Evolutionary conservation across 2,329 filamentous ascomycete genomes (phyloP).

Genomic region (Byssoonygena ceratinophila): DNA sequence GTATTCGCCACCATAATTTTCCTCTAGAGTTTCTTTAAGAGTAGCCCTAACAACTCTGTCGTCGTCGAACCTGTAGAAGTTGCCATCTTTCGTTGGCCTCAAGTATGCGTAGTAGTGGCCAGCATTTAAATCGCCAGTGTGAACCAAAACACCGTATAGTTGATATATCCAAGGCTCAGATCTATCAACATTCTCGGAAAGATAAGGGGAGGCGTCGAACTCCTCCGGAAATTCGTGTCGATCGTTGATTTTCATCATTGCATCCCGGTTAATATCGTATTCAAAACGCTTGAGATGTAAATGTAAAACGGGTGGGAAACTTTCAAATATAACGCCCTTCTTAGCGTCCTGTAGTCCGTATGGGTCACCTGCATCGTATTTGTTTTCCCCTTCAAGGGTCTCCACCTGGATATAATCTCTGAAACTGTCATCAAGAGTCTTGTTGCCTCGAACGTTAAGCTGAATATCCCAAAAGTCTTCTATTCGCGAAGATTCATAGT

Average conservation of each 20-base stretch:
- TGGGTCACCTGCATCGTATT: slow-evolving; percentile 85
- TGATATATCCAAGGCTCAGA: slow-evolving; percentile 88
- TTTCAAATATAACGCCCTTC: slow-evolving; percentile 92
- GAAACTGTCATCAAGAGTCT: slow-evolving; percentile 87
- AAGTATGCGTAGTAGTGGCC: slow-evolving; percentile 98
- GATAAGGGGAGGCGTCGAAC: slow-evolving; percentile 62
- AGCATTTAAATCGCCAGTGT: slow-evolving; percentile 92
- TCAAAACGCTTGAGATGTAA: slow-evolving; percentile 62
- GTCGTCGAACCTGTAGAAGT: slow-evolving; percentile 96
- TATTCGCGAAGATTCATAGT: slow-evolving; percentile 88
- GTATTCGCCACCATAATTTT: slow-evolving; percentile 92
- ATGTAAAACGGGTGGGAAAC: slow-evolving; percentile 19
- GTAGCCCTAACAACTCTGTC: slow-evolving; percentile 94
- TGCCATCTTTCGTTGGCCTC: slow-evolving; percentile 82
- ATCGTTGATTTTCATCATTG: slow-evolving; percentile 87
- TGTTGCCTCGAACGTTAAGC: slow-evolving; percentile 89
- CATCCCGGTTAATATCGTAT: slow-evolving; percentile 90
- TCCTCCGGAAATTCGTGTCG: slow-evolving; percentile 41
- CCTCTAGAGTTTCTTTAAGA: slow-evolving; percentile 80
- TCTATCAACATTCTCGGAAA: slow-evolving; percentile 73
- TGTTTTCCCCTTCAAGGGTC: slow-evolving; percentile 95
- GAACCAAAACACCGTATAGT: slow-evolving; percentile 87
- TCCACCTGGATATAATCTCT: slow-evolving; percentile 93
- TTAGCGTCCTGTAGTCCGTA: slow-evolving; percentile 90
- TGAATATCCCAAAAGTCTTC: slow-evolving; percentile 99